phyloP scores from a whole-genome alignment of 345 rosid genomes.

The Jatropha curcas region DNA sequence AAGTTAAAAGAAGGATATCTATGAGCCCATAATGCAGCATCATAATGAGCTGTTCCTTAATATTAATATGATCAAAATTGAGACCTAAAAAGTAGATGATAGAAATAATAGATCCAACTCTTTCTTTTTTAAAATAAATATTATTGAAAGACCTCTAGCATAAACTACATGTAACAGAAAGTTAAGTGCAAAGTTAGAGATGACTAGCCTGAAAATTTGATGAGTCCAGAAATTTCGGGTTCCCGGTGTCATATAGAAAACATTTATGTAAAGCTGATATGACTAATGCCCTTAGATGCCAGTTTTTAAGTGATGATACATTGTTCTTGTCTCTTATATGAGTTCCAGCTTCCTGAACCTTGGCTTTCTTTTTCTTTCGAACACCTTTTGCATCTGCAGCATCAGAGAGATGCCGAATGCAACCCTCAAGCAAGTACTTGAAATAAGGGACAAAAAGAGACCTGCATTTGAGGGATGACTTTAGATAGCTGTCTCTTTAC shows the following conservation, averaged over 20 bases:
- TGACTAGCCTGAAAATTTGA: constrained; percentile 68
- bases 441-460: constrained; percentile 90
- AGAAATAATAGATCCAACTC: background rate
- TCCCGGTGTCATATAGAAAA: constrained; percentile 76
- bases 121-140: background rate
- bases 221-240: constrained; percentile 73
- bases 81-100: background rate
- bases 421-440: constrained; percentile 70
- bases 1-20: background rate
- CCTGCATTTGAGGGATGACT: constrained; percentile 44
- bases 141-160: background rate
- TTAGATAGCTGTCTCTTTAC: background rate
- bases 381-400: constrained; percentile 29
- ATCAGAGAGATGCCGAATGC: constrained; percentile 59
- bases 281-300: constrained; percentile 83
- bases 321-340: constrained; percentile 24
- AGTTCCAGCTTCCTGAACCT: constrained; percentile 47
- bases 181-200: background rate
- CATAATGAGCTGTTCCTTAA: background rate
- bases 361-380: constrained; percentile 81
- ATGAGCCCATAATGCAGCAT: background rate
- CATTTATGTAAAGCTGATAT: constrained; percentile 78
- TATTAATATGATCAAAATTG: no score
- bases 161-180: background rate
- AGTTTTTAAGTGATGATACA: constrained; percentile 42